phyloP scores from a whole-genome alignment of 2,329 filamentous ascomycete genomes.

The Penicillium sp. region DNA sequence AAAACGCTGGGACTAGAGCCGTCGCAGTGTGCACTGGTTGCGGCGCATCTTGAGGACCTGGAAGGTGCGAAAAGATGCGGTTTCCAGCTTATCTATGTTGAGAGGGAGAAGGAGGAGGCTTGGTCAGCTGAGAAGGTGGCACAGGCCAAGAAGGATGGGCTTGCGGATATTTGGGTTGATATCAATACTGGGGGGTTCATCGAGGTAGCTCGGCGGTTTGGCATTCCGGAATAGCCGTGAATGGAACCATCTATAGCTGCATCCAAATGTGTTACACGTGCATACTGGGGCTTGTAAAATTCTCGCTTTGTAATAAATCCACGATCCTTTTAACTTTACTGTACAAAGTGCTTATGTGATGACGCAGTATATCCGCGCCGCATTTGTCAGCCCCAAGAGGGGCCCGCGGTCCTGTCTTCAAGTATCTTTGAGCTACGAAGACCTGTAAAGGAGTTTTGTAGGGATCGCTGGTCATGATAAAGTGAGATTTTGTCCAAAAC shows the following conservation, averaged over 20 bases:
- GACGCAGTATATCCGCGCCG: neutral
- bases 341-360: conserved; percentile 5
- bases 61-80: conserved; percentile 65
- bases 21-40: conserved; percentile 71
- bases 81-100: conserved; percentile 72
- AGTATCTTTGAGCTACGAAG: neutral
- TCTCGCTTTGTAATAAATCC: neutral
- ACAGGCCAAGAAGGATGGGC: conserved; percentile 56
- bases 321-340: neutral
- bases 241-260: neutral
- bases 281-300: neutral
- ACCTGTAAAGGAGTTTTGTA: too few species aligned
- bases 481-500: too few species aligned
- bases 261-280: neutral
- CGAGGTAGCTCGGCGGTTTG: conserved; percentile 54
- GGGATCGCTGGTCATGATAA: too few species aligned
- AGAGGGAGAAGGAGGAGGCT: conserved; percentile 66
- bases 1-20: conserved; percentile 58
- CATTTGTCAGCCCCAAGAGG: conserved; percentile 11
- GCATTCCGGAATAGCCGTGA: conserved; percentile 21
- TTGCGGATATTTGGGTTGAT: conserved; percentile 66
- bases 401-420: neutral
- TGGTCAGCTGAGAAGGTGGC: conserved; percentile 56
- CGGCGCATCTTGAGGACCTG: conserved; percentile 71
- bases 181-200: conserved; percentile 54